Evolutionary conservation across 129 eudicot species (phyloP).

Genomic region (carrot (Daucus carota)): DNA sequence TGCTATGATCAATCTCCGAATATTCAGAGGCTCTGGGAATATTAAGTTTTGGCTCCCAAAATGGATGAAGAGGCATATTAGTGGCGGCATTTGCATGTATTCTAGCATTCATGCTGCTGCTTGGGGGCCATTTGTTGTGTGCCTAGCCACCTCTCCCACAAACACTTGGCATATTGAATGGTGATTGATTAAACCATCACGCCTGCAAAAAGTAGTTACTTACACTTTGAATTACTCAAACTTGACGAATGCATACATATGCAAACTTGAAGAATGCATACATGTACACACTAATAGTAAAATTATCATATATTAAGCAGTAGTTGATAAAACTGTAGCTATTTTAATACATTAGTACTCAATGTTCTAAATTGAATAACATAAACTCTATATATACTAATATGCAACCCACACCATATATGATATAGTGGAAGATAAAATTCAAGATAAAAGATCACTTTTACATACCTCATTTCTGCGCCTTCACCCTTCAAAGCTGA

Average conservation of each 20-base stretch:
- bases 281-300: too few species aligned
- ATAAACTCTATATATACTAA: not conserved
- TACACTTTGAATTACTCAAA: too few species aligned
- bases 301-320: slow-evolving; percentile 1
- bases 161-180: slow-evolving; percentile 54
- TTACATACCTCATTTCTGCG: slow-evolving; percentile 76
- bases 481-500: slow-evolving; percentile 89
- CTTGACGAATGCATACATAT: too few species aligned
- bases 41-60: too few species aligned
- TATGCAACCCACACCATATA: slow-evolving; percentile 31
- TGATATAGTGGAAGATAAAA: not conserved
- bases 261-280: too few species aligned
- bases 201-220: slow-evolving; percentile 44
- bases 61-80: too few species aligned
- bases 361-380: not conserved
- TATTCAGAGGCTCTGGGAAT: too few species aligned
- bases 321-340: slow-evolving; percentile 7
- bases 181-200: slow-evolving; percentile 55
- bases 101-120: too few species aligned
- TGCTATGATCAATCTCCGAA: too few species aligned
- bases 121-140: slow-evolving; percentile 12
- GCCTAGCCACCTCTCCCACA: slow-evolving; percentile 31
- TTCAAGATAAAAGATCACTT: not conserved
- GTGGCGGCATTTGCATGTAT: too few species aligned
- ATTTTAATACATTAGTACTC: too few species aligned